Base-by-base conservation (phyloP, 805 yeast species). In the Saturnispora hagleri region DNA sequence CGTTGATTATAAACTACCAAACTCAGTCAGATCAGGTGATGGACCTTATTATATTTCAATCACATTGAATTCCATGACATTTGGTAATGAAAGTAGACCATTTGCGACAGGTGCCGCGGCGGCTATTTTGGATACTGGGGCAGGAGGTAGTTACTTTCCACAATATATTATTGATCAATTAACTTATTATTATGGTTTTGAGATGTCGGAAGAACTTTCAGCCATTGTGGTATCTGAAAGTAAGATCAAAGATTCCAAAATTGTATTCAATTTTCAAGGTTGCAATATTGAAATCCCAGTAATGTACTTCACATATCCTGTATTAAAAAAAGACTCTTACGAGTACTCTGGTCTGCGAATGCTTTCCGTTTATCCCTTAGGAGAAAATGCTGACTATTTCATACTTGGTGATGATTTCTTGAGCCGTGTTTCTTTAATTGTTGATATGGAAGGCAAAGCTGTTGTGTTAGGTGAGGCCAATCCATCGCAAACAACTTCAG, bases 321-420 rank as follows among this genome's bases (percentile, higher is more conserved):
- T 55, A 13, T 43, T 55, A 24, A 56, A 55, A 47, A 50, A 42
- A 9, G 43, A 53, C 2, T 48, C 58, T 2, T 31, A 46, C 18
- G 47, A 53, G 13, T 33, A 43, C 22, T 51, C 58, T 2, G 53
- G 52, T 8, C 38, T 55, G 9, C 40, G 58, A 44, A 17, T 51
- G 15, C 31, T 55, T 9, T 47, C 53, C 12, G 34, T 51, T 8
- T 18, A 15, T 26, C 42, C 42, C 12, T 24, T 27, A 8, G 47
- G 47, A 33, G 42, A 27, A 17, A 68, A 67, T 40, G 68, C 65
- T 52, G 69, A 68, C 38, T 54, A 66, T 3, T 65, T 69, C 51
- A 68, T 73, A 17, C 61, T 79, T 10, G 86, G 86, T 48, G 84
- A 79, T 61, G 67, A 74, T 5, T 75, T 81, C 62, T 59, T 81